Conservation (phyloP, 805 yeast genomes). For the Maudiozyma barnettii region DNA sequence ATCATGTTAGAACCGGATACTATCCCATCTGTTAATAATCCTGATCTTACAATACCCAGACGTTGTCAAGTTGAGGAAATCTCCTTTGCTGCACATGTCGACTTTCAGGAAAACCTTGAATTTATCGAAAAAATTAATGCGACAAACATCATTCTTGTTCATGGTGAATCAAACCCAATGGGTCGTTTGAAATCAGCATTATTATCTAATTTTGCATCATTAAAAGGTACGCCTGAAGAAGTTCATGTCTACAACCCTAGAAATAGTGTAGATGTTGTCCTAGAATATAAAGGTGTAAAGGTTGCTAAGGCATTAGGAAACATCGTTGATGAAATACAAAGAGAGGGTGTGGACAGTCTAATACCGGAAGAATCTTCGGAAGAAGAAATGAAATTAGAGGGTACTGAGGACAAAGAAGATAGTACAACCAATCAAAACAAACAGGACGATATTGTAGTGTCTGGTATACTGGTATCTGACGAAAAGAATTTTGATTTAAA, state of each 20-base stretch:
- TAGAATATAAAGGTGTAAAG: conserved; percentile 75
- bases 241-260: conserved; percentile 87
- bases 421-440: conserved; percentile 32
- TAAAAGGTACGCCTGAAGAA: conserved; percentile 80
- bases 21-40: conserved; percentile 75
- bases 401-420: neutral
- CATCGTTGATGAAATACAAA: conserved; percentile 39
- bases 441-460: conserved; percentile 36
- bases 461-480: conserved; percentile 77
- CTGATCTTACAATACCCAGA: conserved; percentile 79
- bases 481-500: conserved; percentile 77
- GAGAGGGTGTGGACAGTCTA: conserved; percentile 25
- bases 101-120: conserved; percentile 83
- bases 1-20: conserved; percentile 80
- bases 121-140: conserved; percentile 88
- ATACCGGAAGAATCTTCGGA: conserved; percentile 1
- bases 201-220: conserved; percentile 69
- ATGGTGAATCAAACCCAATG: conserved; percentile 98
- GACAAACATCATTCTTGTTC: conserved; percentile 77
- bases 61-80: conserved; percentile 83
- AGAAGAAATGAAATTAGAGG: conserved; percentile 14
- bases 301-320: conserved; percentile 68
- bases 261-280: conserved; percentile 70
- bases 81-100: conserved; percentile 99
- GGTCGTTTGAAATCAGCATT: conserved; percentile 92